Evolutionary conservation across 2,329 filamentous ascomycete genomes (phyloP).

Genomic region (Whalleya microplaca): DNA sequence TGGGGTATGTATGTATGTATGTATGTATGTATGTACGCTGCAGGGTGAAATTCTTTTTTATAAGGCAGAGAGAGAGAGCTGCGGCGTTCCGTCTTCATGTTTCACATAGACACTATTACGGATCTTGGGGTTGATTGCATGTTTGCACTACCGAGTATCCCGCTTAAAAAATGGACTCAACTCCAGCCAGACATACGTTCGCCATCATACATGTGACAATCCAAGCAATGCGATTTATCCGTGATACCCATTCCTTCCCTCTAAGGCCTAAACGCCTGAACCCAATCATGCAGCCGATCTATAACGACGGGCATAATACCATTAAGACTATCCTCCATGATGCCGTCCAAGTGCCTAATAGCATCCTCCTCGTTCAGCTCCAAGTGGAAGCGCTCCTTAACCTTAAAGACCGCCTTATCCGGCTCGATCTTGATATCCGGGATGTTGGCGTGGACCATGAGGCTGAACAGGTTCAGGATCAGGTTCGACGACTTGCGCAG

Average conservation of each 20-base stretch:
- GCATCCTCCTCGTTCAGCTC: conserved; percentile 93
- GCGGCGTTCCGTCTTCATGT: background rate
- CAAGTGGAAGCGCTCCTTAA: conserved; percentile 90
- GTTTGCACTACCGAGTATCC: background rate
- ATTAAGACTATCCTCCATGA: conserved; percentile 89
- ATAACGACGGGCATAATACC: conserved; percentile 93
- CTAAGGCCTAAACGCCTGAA: conserved; percentile 81
- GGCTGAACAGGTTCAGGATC: conserved; percentile 90
- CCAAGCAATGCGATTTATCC: background rate
- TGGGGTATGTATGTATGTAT: too few species aligned
- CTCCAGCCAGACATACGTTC: background rate
- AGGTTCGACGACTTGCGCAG: conserved; percentile 87
- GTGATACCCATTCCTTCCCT: conserved; percentile 45
- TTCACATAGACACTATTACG: background rate
- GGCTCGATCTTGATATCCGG: conserved; percentile 91
- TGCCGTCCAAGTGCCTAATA: conserved; percentile 80
- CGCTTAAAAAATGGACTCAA: background rate
- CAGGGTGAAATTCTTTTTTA: background rate
- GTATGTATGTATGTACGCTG: too few species aligned
- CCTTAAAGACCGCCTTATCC: conserved; percentile 92
- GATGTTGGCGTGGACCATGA: conserved; percentile 98
- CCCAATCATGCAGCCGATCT: conserved; percentile 90
- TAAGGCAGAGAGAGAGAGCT: too few species aligned
- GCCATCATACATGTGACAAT: background rate
- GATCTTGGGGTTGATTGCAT: background rate